Evolutionary conservation across 139 green algal species (phyloP).

Genomic region (Chlorella sp.): DNA sequence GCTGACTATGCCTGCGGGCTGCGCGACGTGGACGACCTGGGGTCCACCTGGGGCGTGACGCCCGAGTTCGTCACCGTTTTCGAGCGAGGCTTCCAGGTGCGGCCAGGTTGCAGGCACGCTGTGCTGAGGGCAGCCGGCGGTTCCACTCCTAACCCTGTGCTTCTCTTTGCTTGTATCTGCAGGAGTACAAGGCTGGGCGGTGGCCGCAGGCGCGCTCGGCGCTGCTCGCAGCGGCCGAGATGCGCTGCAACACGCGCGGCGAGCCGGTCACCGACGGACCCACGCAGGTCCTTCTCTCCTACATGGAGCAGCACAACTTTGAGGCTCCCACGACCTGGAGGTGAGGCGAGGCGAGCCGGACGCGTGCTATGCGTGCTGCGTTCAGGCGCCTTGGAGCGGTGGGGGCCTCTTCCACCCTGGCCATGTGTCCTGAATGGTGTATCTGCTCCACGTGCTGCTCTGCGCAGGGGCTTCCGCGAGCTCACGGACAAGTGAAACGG

Average conservation of each 20-base stretch:
- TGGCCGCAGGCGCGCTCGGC: slow-evolving; percentile 49
- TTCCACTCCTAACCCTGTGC: neutral
- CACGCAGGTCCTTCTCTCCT: slow-evolving; percentile 56
- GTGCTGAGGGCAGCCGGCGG: slow-evolving; percentile 38
- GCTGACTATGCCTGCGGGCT: slow-evolving; percentile 54
- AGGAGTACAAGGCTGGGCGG: slow-evolving; percentile 64
- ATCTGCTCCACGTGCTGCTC: neutral
- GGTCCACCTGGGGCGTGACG: slow-evolving; percentile 42
- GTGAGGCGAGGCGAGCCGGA: neutral
- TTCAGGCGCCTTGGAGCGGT: neutral
- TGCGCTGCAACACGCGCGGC: slow-evolving; percentile 2
- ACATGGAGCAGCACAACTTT: slow-evolving; percentile 62
- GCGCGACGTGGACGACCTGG: slow-evolving; percentile 72
- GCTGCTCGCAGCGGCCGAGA: slow-evolving; percentile 44
- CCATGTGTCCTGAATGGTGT: neutral
- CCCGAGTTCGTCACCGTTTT: slow-evolving; percentile 33
- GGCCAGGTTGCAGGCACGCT: neutral
- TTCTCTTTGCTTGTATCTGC: neutral
- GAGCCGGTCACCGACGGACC: slow-evolving; percentile 54
- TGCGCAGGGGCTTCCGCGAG: slow-evolving; percentile 60
- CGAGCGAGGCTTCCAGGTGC: slow-evolving; percentile 26
- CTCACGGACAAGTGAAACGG: slow-evolving; percentile 89
- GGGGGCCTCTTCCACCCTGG: neutral
- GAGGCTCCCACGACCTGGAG: slow-evolving; percentile 64
- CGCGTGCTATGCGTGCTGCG: neutral